These are phyloP conservation scores for Colletotrichum sp. DNA, from an alignment of 2,329 filamentous ascomycete genomes.

Conservation along the genomic window DNA sequence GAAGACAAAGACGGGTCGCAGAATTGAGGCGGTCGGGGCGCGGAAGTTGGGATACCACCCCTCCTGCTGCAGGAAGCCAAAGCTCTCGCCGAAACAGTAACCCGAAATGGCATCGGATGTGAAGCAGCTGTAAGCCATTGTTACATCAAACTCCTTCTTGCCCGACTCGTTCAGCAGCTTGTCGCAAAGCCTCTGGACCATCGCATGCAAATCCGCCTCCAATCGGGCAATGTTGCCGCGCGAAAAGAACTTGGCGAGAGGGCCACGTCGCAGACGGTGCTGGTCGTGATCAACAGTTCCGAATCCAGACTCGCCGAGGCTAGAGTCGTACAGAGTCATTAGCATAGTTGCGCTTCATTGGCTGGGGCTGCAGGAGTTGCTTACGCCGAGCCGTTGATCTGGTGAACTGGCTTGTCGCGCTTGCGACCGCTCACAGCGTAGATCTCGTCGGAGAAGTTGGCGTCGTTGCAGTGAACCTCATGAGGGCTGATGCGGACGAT, in stretches of 20 bases:
- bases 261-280: conserved; percentile 29
- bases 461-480: conserved; percentile 43
- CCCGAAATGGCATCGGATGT: conserved; percentile 42
- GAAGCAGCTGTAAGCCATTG: conserved; percentile 42
- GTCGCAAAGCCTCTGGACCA: conserved; percentile 31
- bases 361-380: neutral
- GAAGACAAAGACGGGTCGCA: conserved; percentile 27
- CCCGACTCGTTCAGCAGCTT: conserved; percentile 31
- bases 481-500: conserved; percentile 43
- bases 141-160: conserved; percentile 34
- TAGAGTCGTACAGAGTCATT: conserved; percentile 8
- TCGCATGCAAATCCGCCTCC: conserved; percentile 30
- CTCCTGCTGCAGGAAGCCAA: conserved; percentile 37
- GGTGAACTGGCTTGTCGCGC: conserved; percentile 21
- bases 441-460: conserved; percentile 41
- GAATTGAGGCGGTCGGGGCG: conserved; percentile 19
- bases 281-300: conserved; percentile 29
- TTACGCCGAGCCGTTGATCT: conserved; percentile 22
- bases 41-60: conserved; percentile 41
- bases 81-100: conserved; percentile 41
- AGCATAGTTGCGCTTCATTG: neutral
- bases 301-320: conserved; percentile 26
- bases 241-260: conserved; percentile 36
- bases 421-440: conserved; percentile 31
- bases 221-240: conserved; percentile 32